A percentile compares a stretch with the other conserved stretches of the same genome.
Evolutionary conservation across 495 filamentous ascomycete species (phyloP).

Genomic region (Lepidopterella palustris): DNA sequence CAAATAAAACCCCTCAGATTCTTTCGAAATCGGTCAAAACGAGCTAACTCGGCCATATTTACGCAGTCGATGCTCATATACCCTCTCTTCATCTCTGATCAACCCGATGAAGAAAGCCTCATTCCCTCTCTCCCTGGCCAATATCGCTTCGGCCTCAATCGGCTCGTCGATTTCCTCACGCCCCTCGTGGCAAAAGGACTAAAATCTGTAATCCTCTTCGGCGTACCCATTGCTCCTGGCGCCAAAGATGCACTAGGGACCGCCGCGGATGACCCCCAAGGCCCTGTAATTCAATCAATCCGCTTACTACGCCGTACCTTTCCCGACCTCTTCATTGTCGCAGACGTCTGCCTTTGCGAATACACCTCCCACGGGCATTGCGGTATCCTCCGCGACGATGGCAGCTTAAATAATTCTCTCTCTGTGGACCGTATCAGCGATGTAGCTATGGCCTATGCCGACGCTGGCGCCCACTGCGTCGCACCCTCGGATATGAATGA

Average conservation of each 20-base stretch:
- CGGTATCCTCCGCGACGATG: conserved; percentile 88
- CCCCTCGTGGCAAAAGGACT: conserved; percentile 85
- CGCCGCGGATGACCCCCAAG: conserved; percentile 85
- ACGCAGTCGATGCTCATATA: conserved; percentile 92
- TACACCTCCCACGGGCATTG: conserved; percentile 99
- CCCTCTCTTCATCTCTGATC: conserved; percentile 92
- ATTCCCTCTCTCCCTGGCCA: conserved; percentile 89
- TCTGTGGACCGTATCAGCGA: conserved; percentile 91
- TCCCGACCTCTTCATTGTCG: conserved; percentile 79
- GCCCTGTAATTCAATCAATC: conserved; percentile 83
- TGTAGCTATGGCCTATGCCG: conserved; percentile 86
- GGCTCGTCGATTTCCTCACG: conserved; percentile 71
- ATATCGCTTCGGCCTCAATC: conserved; percentile 79
- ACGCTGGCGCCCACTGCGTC: conserved; percentile 91
- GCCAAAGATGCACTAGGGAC: conserved; percentile 89
- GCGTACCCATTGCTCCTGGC: conserved; percentile 71
- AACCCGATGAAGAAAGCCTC: conserved; percentile 81
- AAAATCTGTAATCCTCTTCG: conserved; percentile 88
- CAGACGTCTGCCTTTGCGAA: conserved; percentile 95
- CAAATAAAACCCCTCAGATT: not conserved
- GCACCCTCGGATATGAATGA: conserved; percentile 99
- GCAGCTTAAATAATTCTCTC: conserved; percentile 80
- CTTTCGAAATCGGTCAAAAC: not conserved
- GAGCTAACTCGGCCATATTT: not conserved
- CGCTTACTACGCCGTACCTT: conserved; percentile 73